A percentile compares a stretch with the other conserved stretches of the same genome.
These are phyloP conservation scores for Malassezia pachydermatis DNA, from an alignment of 1,284 basidiomycete species.

Conservation along the genomic window DNA sequence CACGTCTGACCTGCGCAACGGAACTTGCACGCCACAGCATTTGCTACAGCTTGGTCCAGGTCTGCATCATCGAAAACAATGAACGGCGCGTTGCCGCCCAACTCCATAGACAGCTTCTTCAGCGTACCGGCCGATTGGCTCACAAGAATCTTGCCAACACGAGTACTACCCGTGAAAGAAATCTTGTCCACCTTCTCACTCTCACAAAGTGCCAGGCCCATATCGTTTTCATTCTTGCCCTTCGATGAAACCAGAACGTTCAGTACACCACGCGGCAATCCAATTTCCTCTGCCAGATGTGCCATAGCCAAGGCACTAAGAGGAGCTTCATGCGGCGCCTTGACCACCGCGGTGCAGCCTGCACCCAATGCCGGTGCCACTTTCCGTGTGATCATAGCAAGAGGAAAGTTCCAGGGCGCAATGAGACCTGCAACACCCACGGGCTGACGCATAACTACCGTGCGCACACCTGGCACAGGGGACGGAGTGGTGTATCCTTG, in stretches of 20 bases:
- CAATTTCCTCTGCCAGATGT: slow-evolving; percentile 73
- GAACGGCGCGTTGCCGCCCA: slow-evolving; percentile 75
- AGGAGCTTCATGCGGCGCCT: slow-evolving; percentile 90
- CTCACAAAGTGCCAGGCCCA: slow-evolving; percentile 59
- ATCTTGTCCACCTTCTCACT: slow-evolving; percentile 67
- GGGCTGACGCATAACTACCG: slow-evolving; percentile 79
- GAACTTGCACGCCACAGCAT: slow-evolving; percentile 80
- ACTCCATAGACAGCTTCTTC: slow-evolving; percentile 62
- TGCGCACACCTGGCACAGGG: slow-evolving; percentile 62
- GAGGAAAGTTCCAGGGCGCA: slow-evolving; percentile 46
- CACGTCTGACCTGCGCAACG: slow-evolving; percentile 83
- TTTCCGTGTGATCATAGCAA: slow-evolving; percentile 65
- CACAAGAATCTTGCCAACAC: slow-evolving; percentile 81
- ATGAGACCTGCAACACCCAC: slow-evolving; percentile 58
- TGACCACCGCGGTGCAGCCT: slow-evolving; percentile 89
- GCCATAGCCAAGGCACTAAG: slow-evolving; percentile 80
- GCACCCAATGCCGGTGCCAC: slow-evolving; percentile 76
- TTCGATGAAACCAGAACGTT: slow-evolving; percentile 82
- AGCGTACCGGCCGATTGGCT: slow-evolving; percentile 70
- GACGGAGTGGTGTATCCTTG: slow-evolving; percentile 72
- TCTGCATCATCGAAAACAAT: slow-evolving; percentile 96
- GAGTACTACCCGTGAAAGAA: slow-evolving; percentile 82
- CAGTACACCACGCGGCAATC: slow-evolving; percentile 85
- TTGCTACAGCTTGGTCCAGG: slow-evolving; percentile 83
- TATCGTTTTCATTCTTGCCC: slow-evolving; percentile 60